These are phyloP conservation scores for Elaeagnus macrophylla DNA, from an alignment of 306 rosid species.

Conservation along the genomic window DNA sequence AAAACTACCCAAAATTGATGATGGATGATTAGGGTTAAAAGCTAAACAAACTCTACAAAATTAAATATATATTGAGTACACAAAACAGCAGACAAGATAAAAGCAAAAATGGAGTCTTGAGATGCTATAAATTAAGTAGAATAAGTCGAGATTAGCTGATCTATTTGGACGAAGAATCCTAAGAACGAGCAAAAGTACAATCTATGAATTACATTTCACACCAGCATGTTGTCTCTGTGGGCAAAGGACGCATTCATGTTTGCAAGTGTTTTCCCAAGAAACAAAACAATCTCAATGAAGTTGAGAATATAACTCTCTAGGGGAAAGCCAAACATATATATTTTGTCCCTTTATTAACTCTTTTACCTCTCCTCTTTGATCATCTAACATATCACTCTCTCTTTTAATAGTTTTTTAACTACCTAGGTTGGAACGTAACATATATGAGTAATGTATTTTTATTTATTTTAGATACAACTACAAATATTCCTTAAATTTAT, in stretches of 20 bases:
- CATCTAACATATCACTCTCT: too few species aligned
- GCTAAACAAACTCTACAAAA: too few species aligned
- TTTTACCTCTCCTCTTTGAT: too few species aligned
- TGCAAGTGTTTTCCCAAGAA: conserved; percentile 5
- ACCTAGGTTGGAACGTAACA: too few species aligned
- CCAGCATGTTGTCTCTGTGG: conserved; percentile 4
- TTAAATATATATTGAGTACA: too few species aligned
- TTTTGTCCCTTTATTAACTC: conserved; percentile 12
- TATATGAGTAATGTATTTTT: too few species aligned
- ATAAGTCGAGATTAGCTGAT: not conserved
- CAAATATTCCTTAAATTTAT: too few species aligned
- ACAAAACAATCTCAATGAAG: conserved; percentile 7
- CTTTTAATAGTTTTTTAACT: too few species aligned
- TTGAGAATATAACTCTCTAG: not conserved
- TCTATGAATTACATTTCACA: conserved; percentile 2
- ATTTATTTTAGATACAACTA: too few species aligned
- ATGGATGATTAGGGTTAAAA: too few species aligned
- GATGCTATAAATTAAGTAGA: not conserved
- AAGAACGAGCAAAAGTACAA: conserved; percentile 19
- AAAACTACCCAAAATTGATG: too few species aligned
- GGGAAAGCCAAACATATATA: conserved; percentile 19
- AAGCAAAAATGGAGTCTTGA: not conserved
- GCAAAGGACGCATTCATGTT: conserved; percentile 1
- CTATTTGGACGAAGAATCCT: conserved; percentile 21
- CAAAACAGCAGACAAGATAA: too few species aligned